A percentile compares a stretch with the other conserved stretches of the same genome.
These are phyloP conservation scores for Sarocladiaceae sp. DNA, from an alignment of 2,329 filamentous ascomycete species.

Conservation along the genomic window DNA sequence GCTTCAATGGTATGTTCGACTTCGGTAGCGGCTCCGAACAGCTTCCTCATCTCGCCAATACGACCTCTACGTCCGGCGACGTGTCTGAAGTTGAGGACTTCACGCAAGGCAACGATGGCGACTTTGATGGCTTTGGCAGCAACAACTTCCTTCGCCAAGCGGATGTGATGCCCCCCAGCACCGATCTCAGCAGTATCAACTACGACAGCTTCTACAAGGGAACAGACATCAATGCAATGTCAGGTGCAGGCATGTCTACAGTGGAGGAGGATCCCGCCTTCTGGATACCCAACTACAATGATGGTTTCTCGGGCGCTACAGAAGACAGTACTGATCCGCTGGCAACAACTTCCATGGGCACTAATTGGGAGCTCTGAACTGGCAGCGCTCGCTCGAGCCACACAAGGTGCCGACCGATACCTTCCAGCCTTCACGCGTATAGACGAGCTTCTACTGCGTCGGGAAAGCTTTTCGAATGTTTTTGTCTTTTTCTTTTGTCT, in stretches of 20 bases:
- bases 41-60: constrained; percentile 47
- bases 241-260: constrained; percentile 37
- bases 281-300: constrained; percentile 42
- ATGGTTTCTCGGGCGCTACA: constrained; percentile 25
- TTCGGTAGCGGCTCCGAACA: constrained; percentile 48
- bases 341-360: constrained; percentile 23
- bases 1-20: constrained; percentile 46
- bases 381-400: neutral
- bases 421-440: neutral
- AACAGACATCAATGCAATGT: constrained; percentile 32
- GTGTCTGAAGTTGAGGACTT: constrained; percentile 62
- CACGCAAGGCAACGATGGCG: constrained; percentile 39
- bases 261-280: constrained; percentile 46
- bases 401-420: neutral
- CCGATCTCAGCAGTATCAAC: constrained; percentile 44
- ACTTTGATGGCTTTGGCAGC: constrained; percentile 41
- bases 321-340: constrained; percentile 30
- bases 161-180: constrained; percentile 33
- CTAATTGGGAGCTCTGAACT: constrained; percentile 29
- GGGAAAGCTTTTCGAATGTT: neutral
- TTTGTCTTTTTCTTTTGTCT: constrained; percentile 3
- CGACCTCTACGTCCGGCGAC: constrained; percentile 58
- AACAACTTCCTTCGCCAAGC: constrained; percentile 40
- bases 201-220: constrained; percentile 51
- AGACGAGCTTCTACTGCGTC: neutral